Conservation (phyloP, 75 land plant genomes). For the Azolla pinnata region DNA sequence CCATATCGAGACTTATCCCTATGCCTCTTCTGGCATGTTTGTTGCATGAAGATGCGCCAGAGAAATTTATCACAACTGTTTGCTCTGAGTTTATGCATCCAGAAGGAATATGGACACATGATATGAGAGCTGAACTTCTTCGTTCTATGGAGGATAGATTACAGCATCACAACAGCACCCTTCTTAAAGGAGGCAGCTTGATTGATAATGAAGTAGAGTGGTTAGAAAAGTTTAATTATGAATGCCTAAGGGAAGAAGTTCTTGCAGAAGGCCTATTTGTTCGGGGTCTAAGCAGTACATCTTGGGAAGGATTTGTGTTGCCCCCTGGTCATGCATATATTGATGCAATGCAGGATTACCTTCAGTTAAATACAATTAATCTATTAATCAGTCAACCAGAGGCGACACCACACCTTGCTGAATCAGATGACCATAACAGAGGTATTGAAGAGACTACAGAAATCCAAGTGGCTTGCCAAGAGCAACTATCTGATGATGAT, state of each 20-base stretch:
- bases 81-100: slow-evolving; percentile 30
- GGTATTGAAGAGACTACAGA: no score
- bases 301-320: slow-evolving; percentile 21
- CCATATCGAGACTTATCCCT: slow-evolving; percentile 23
- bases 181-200: slow-evolving; percentile 9
- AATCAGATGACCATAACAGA: not conserved
- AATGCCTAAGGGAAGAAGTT: slow-evolving; percentile 29
- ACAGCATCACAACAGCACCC: slow-evolving; percentile 11
- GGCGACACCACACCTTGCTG: not conserved
- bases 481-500: no score
- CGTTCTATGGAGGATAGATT: slow-evolving; percentile 12
- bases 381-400: not conserved
- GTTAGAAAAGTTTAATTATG: slow-evolving; percentile 32
- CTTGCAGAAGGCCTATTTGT: slow-evolving; percentile 30
- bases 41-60: slow-evolving; percentile 25
- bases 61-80: slow-evolving; percentile 27
- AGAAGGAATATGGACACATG: slow-evolving; percentile 25
- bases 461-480: no score
- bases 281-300: slow-evolving; percentile 19
- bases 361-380: slow-evolving; percentile 7
- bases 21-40: slow-evolving; percentile 24
- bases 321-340: slow-evolving; percentile 25
- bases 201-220: slow-evolving; percentile 32
- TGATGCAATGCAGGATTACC: slow-evolving; percentile 25
- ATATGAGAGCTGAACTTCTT: slow-evolving; percentile 27